Evolutionary conservation across 2,329 filamentous ascomycete species (phyloP).

Genomic region (Paecilomyces sp.): DNA sequence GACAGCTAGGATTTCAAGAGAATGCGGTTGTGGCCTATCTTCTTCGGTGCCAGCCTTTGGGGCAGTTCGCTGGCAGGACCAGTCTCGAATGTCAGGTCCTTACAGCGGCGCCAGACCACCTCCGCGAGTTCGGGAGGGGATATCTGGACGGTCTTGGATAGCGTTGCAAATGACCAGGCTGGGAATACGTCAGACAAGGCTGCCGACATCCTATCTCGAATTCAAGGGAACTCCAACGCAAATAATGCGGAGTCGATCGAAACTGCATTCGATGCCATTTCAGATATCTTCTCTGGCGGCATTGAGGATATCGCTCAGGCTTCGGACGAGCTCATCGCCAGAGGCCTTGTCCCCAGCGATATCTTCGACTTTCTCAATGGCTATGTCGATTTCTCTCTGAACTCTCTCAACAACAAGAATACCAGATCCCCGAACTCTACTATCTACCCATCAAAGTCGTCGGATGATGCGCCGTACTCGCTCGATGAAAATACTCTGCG

Average conservation of each 20-base stretch:
- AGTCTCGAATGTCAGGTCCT: neutral
- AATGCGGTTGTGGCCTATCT: neutral
- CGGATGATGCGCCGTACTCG: slow-evolving; percentile 43
- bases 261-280: neutral
- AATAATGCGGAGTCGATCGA: slow-evolving; percentile 5
- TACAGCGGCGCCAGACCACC: neutral
- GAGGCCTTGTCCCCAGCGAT: slow-evolving; percentile 9
- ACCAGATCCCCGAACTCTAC: neutral
- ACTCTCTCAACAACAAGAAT: slow-evolving; percentile 11
- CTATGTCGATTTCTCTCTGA: slow-evolving; percentile 9
- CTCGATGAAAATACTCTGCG: slow-evolving; percentile 41
- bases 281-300: neutral
- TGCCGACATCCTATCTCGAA: neutral
- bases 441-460: slow-evolving; percentile 12
- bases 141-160: neutral
- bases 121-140: neutral
- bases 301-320: neutral
- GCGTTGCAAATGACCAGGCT: neutral
- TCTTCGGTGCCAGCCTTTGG: neutral
- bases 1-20: neutral
- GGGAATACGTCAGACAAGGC: neutral
- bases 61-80: neutral
- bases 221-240: neutral
- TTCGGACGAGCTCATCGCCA: slow-evolving; percentile 3
- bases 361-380: slow-evolving; percentile 9